Evolutionary conservation across 2,329 filamentous ascomycete species (phyloP).

Genomic region (Exophiala dermatitidis): DNA sequence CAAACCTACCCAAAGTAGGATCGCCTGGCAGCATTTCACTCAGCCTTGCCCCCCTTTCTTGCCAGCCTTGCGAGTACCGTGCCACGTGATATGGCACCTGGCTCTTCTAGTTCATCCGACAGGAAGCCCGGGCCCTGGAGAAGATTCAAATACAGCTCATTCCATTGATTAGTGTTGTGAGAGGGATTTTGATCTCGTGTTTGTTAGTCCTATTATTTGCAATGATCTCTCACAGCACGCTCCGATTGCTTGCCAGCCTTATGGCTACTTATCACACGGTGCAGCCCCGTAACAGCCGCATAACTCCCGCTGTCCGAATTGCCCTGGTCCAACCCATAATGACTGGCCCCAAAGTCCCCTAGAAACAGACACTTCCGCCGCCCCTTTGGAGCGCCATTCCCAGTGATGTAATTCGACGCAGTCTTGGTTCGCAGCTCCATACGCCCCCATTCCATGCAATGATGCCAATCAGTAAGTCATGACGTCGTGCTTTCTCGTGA

Average conservation of each 20-base stretch:
- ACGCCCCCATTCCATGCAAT: constrained; percentile 2
- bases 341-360: constrained; percentile 8
- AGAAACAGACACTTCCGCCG: background rate
- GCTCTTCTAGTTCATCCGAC: background rate
- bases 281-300: background rate
- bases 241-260: constrained; percentile 5
- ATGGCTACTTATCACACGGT: background rate
- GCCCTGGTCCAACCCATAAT: background rate
- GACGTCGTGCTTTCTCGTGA: constrained; percentile 23
- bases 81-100: background rate
- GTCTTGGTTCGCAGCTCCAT: background rate
- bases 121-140: background rate
- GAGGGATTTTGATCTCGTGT: background rate
- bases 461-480: constrained; percentile 20
- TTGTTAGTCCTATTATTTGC: constrained; percentile 5
- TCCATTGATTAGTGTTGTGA: background rate
- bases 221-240: constrained; percentile 9
- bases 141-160: no score
- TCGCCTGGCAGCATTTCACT: background rate
- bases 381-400: background rate
- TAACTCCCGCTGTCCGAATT: background rate
- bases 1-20: background rate
- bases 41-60: constrained; percentile 13
- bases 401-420: no score
- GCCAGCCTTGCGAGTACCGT: background rate